Base-by-base conservation (phyloP, 2,329 filamentous ascomycete genomes). In the Phyllosticta citribraziliensis region DNA sequence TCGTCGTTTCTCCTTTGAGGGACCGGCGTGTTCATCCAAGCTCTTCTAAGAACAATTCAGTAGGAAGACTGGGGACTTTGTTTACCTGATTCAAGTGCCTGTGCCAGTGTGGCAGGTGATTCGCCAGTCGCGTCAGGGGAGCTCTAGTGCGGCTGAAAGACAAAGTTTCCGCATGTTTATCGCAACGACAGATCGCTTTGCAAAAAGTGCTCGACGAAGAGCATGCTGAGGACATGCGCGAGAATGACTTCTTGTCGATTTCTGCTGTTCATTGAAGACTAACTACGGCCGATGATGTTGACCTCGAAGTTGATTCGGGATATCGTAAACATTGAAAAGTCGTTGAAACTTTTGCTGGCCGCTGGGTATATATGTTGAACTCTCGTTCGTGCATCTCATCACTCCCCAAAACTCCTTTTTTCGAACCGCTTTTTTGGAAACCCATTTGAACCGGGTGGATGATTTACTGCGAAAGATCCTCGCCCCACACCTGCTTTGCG, bases 401-500 rank as follows among this genome's bases (percentile, higher is more conserved):
- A 55, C 24, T 25, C n/a, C 17, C 14, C 40, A 12, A 47, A 20
- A 10, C 10, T 17, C 19, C 24, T 54, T 14, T 25, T 54, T 14
- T 25, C 11, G 20, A 22, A 22, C 14, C 6, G 11, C 20, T 33
- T 58, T 58, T 33, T 53, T 22, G n/a, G 47, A 9, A 11, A 19
- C n/a, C 19, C 20, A 19, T 51, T n/a, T n/a, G 5, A 47, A n/a
- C 17, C 14, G 40, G 14, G 19, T 30, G 5, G 27, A 47, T n/a
- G 25, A 19, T 25, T 35, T 53, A 64, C 54, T 63, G 52, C 40
- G 67, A 70, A 50, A 78, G 63, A 64, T 82, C 80, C 0, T 79
- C 74, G 0, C 80, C 80, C 82, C 82, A 84, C 55, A 84, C 73
- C 69, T 80, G 70, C 74, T 82, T 82, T 2, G 81, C 82, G 68